Evolutionary conservation across 2,329 filamentous ascomycete genomes (phyloP).

Genomic region (Fusarium siculi): DNA sequence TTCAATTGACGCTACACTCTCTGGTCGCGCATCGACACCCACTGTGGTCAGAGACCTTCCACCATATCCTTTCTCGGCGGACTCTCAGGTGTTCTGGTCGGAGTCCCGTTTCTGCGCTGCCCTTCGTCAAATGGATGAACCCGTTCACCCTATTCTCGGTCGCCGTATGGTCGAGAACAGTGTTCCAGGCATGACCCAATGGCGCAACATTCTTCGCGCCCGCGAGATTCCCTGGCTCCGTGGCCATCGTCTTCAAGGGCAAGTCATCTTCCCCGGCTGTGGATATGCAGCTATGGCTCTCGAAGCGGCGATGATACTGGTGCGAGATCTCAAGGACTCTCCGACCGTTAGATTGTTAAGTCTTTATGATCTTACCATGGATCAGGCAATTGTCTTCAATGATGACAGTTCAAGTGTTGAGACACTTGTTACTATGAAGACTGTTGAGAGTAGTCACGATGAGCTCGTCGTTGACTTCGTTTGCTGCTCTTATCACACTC

Average conservation of each 20-base stretch:
- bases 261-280: conserved; percentile 16
- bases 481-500: conserved; percentile 8
- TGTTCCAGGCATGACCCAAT: conserved; percentile 1
- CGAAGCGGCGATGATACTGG: background rate
- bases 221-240: conserved; percentile 9
- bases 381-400: conserved; percentile 14
- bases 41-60: background rate
- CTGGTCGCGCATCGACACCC: background rate
- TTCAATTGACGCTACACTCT: background rate
- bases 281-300: conserved; percentile 16
- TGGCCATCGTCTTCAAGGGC: conserved; percentile 14
- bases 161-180: background rate
- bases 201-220: conserved; percentile 4
- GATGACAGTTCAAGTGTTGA: conserved; percentile 6
- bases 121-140: background rate
- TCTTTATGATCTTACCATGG: conserved; percentile 3
- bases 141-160: background rate
- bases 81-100: background rate
- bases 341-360: background rate
- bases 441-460: background rate
- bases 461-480: background rate
- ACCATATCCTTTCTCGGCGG: background rate
- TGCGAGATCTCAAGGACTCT: background rate
- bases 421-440: conserved; percentile 6
- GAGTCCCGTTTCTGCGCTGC: background rate